phyloP scores from a whole-genome alignment of 208 protist genomes.

The Phytomonas sp. region DNA sequence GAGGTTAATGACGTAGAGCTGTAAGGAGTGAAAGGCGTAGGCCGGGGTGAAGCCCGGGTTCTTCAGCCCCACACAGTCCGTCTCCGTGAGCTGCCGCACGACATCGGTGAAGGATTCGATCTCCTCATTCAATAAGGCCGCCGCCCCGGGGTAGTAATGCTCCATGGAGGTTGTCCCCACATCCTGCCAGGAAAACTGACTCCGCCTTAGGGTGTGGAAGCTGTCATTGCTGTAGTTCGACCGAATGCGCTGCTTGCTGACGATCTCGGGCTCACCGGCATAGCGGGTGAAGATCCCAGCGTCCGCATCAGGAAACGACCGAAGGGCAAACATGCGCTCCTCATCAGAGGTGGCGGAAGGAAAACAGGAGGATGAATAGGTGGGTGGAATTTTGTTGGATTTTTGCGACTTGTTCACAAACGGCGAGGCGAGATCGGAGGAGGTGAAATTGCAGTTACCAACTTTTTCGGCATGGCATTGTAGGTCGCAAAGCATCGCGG shows the following conservation, averaged over 20 bases:
- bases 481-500: constrained; percentile 19
- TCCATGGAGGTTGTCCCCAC: constrained; percentile 65
- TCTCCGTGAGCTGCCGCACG: constrained; percentile 41
- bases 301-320: background rate
- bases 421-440: background rate
- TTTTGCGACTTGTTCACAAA: background rate
- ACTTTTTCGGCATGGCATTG: constrained; percentile 17
- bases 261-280: constrained; percentile 51
- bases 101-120: constrained; percentile 53
- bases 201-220: constrained; percentile 39
- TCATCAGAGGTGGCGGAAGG: background rate
- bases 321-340: background rate
- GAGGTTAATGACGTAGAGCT: constrained; percentile 76
- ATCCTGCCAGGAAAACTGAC: constrained; percentile 70
- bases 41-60: constrained; percentile 30
- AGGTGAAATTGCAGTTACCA: background rate
- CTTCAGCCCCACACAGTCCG: constrained; percentile 60
- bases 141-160: constrained; percentile 80
- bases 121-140: constrained; percentile 59
- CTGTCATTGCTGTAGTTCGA: constrained; percentile 19
- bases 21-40: constrained; percentile 65
- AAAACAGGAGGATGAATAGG: background rate
- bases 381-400: background rate
- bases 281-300: constrained; percentile 33
- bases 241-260: constrained; percentile 65